Evolutionary conservation across 768 basidiomycete species (phyloP), one percentile per base, ranked within the genome.

Genomic region (Tylopilus plumbeoviolaceoides): DNA sequence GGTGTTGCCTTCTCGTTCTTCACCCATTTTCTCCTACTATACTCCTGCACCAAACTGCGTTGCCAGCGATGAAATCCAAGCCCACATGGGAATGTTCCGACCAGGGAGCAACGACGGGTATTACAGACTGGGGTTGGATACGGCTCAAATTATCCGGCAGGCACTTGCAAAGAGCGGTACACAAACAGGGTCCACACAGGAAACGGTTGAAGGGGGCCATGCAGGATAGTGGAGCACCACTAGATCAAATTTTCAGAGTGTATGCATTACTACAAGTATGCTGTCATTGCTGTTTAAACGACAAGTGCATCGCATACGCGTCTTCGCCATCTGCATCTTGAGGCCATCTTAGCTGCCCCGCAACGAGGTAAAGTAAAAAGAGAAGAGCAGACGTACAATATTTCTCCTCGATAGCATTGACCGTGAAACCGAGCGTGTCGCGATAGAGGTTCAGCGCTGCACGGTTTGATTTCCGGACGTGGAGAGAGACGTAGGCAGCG

Each of bases 261-360:
- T 53, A 50, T 39, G 20, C 8, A 30, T 48, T 35, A 44, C 35
- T 33, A 27, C 28, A 41, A 25, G n/a, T 38, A 48, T 23, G 15
- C 45, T 35, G 47, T 63, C 57, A 62, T 50, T 50, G 39, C 12
- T 50, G 39, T 15, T 79, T 75, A 54, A 92, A 73, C 7, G 77
- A 74, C 40, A 92, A 77, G 21, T 84, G 79, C 93, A 97, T 97
- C 3, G 90, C 85, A 64, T 92, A 94, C 20, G 94, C 94, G 56
- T 95, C 92, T 70, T 97, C 93, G 4, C 93, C 93, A 63, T 97
- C 93, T 3, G 92, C 94, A 72, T 95, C 93, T 95, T 21, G 46
- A 45, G 31, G 14, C 44, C 17, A 25, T 28, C 38, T 63, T 25
- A 65, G 49, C 48, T n/a, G 44, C 38, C 38, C 11, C 5, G 23